These are phyloP conservation scores for Capronia americana DNA, from an alignment of 2,329 filamentous ascomycete species.

Conservation along the genomic window DNA sequence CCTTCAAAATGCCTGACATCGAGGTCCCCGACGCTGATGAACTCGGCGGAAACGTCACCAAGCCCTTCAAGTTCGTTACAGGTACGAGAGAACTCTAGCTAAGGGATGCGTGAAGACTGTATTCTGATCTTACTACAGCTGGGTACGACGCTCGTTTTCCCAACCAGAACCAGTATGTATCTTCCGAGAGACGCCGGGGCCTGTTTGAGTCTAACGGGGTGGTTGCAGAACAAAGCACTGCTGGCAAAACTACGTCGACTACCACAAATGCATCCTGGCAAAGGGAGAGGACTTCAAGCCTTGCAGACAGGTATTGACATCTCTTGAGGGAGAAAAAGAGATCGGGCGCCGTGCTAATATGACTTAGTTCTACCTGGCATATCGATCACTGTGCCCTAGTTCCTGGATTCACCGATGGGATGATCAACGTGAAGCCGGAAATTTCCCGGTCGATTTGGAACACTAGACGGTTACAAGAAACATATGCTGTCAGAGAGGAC, in stretches of 20 bases:
- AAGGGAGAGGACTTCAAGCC: conserved; percentile 99
- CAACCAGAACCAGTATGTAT: conserved; percentile 76
- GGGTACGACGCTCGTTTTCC: conserved; percentile 99
- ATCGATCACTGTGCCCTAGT: conserved; percentile 96
- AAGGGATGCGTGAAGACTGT: conserved; percentile 31
- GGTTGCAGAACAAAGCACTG: conserved; percentile 85
- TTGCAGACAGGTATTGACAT: conserved; percentile 80
- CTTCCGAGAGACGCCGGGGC: conserved; percentile 12
- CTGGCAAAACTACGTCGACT: conserved; percentile 99
- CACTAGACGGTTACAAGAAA: conserved; percentile 30
- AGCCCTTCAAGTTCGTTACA: conserved; percentile 86
- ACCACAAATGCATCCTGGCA: conserved; percentile 98
- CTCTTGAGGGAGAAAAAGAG: neutral
- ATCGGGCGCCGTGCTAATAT: conserved; percentile 19
- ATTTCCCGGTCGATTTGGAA: conserved; percentile 55
- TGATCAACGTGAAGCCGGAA: conserved; percentile 77
- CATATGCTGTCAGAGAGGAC: neutral
- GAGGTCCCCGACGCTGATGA: conserved; percentile 69
- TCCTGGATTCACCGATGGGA: conserved; percentile 95
- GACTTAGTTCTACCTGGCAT: conserved; percentile 88
- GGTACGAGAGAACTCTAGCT: conserved; percentile 42
- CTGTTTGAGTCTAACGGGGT: conserved; percentile 23
- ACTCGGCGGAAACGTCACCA: conserved; percentile 80
- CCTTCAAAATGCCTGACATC: conserved; percentile 82
- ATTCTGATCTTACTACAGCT: conserved; percentile 41